Percentiles rank a stretch among this genome's conserved stretches.
phyloP scores from a whole-genome alignment of 768 basidiomycete genomes.

The Lyophyllum decastes region DNA sequence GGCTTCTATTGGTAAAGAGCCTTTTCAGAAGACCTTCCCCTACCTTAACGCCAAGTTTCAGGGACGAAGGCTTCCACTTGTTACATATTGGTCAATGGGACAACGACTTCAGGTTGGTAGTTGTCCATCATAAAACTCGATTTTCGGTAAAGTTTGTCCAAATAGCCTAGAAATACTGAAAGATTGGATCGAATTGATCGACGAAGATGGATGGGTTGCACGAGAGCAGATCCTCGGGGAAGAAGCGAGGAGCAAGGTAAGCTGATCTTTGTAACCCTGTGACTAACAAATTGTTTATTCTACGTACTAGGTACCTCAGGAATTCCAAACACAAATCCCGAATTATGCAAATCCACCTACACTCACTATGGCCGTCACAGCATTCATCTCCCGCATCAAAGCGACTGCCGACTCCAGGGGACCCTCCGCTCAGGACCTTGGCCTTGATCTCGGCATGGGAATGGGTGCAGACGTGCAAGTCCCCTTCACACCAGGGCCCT shows the following conservation, averaged over 20 bases:
- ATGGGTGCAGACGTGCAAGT: constrained; percentile 49
- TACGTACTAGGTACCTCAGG: constrained; percentile 67
- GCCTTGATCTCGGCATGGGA: constrained; percentile 59
- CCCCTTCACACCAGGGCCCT: constrained; percentile 36
- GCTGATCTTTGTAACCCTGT: background rate
- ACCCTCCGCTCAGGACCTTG: constrained; percentile 62
- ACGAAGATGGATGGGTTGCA: constrained; percentile 94
- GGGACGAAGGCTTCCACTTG: constrained; percentile 98
- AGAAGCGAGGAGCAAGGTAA: constrained; percentile 92
- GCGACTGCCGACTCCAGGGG: constrained; percentile 32
- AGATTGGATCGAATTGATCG: constrained; percentile 88
- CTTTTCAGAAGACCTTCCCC: background rate
- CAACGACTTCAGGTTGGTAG: constrained; percentile 71
- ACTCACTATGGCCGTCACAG: constrained; percentile 89
- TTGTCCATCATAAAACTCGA: background rate
- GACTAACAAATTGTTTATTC: background rate
- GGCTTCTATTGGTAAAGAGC: constrained; percentile 91
- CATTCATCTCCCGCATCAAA: constrained; percentile 79
- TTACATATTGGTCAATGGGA: constrained; percentile 93
- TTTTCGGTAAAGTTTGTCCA: background rate
- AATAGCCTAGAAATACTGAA: constrained; percentile 83
- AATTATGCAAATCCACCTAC: constrained; percentile 96
- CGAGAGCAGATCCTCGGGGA: constrained; percentile 96
- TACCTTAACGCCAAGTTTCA: constrained; percentile 29
- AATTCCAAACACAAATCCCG: constrained; percentile 94